A percentile compares a stretch with the other conserved stretches of the same genome.
These are phyloP conservation scores for Podaxis sp. DNA, from an alignment of 768 basidiomycete species.

Conservation along the genomic window DNA sequence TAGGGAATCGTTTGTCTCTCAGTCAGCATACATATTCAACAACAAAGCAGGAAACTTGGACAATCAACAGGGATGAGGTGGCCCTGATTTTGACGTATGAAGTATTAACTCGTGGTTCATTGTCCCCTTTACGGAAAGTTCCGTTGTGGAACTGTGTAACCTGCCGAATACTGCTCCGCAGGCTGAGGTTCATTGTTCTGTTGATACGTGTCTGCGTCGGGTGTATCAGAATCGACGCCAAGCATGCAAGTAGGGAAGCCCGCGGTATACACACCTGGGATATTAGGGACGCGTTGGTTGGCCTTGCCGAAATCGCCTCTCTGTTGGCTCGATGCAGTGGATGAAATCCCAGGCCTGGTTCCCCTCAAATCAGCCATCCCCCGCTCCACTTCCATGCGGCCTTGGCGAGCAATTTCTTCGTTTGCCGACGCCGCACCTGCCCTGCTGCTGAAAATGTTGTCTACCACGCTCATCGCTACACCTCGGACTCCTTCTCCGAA, in stretches of 20 bases:
- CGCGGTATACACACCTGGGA: no score
- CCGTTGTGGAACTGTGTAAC: neutral
- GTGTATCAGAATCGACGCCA: no score
- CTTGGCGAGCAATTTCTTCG: slow-evolving; percentile 31
- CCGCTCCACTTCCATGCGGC: slow-evolving; percentile 34
- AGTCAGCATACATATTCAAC: neutral
- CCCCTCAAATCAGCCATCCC: slow-evolving; percentile 30
- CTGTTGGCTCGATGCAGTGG: no score
- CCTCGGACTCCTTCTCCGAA: slow-evolving; percentile 43
- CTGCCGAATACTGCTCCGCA: no score
- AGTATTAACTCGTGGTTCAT: neutral
- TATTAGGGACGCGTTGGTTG: no score
- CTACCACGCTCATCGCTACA: slow-evolving; percentile 34
- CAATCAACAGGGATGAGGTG: neutral
- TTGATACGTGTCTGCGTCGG: neutral
- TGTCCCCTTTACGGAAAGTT: neutral
- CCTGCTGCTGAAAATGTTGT: slow-evolving; percentile 25
- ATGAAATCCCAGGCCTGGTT: neutral
- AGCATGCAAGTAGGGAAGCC: no score
- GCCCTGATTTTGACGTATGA: neutral
- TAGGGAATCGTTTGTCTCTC: neutral
- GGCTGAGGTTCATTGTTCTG: neutral
- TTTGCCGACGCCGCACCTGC: slow-evolving; percentile 19
- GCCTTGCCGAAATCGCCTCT: no score
- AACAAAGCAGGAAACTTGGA: neutral